These are phyloP conservation scores for Dillenia suffruticosa DNA, from an alignment of 164 flowering plant species.

Conservation along the genomic window DNA sequence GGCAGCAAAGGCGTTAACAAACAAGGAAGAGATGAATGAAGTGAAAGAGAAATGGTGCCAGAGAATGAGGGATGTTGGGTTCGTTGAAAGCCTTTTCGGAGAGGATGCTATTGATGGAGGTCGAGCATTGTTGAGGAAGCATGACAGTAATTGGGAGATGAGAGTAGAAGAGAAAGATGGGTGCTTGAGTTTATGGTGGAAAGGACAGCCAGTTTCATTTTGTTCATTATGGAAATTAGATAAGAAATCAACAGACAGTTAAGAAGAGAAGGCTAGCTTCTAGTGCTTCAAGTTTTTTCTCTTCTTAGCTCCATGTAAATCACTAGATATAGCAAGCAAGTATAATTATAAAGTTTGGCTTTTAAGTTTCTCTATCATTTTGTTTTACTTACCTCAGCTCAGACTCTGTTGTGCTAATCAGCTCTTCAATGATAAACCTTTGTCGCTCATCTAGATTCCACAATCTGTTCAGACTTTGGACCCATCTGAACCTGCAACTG, in stretches of 20 bases:
- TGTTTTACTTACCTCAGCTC: too few relatives aligned
- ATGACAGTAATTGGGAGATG: slow-evolving; percentile 78
- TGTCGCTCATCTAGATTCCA: too few relatives aligned
- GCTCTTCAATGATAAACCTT: too few relatives aligned
- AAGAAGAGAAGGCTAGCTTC: background rate
- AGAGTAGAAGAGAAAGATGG: slow-evolving; percentile 49
- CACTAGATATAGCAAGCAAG: too few relatives aligned
- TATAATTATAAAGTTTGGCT: too few relatives aligned
- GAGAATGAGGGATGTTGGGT: slow-evolving; percentile 55
- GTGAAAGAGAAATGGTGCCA: slow-evolving; percentile 64
- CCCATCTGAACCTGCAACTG: too few relatives aligned
- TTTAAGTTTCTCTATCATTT: too few relatives aligned
- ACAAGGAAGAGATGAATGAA: slow-evolving; percentile 53
- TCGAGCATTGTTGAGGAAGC: slow-evolving; percentile 61
- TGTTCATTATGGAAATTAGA: slow-evolving; percentile 59
- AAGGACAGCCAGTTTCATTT: slow-evolving; percentile 74
- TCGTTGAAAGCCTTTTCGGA: slow-evolving; percentile 39
- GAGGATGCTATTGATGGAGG: slow-evolving; percentile 64
- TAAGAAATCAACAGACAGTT: slow-evolving; percentile 8
- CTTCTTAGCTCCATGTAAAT: too few relatives aligned
- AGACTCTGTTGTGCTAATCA: too few relatives aligned
- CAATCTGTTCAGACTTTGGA: too few relatives aligned
- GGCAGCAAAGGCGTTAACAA: slow-evolving; percentile 48
- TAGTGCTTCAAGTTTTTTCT: too few relatives aligned
- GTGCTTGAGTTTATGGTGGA: slow-evolving; percentile 60